Evolutionary conservation across 2,329 filamentous ascomycete genomes (phyloP).

Genomic region (Aspergillus pseudoviridinutans): DNA sequence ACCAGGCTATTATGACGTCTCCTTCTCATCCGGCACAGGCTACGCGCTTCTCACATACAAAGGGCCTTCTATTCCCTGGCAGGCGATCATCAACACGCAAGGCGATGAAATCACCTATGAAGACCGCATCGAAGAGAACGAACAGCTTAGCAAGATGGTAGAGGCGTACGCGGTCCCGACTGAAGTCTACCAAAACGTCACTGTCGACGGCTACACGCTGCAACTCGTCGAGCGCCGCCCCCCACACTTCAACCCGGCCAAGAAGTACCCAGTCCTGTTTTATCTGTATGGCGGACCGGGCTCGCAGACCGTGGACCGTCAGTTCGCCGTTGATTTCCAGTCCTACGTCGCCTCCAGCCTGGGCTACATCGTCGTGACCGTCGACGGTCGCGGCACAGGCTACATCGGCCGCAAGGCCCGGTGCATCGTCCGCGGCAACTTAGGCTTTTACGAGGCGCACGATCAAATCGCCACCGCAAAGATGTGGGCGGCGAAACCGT

Average conservation of each 20-base stretch:
- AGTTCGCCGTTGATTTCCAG: constrained; percentile 83
- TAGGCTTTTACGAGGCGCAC: constrained; percentile 78
- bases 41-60: constrained; percentile 81
- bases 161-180: constrained; percentile 77
- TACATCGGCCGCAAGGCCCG: constrained; percentile 81
- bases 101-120: constrained; percentile 62
- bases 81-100: constrained; percentile 82
- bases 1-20: constrained; percentile 75
- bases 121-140: constrained; percentile 74
- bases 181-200: constrained; percentile 76
- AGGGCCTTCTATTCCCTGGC: constrained; percentile 83
- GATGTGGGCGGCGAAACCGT: constrained; percentile 73
- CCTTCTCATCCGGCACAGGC: constrained; percentile 77
- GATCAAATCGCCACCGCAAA: constrained; percentile 91
- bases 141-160: constrained; percentile 63
- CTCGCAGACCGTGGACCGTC: constrained; percentile 82
- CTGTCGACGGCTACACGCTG: constrained; percentile 71
- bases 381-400: constrained; percentile 90
- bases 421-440: constrained; percentile 74
- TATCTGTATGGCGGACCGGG: constrained; percentile 90
- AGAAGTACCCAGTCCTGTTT: constrained; percentile 91
- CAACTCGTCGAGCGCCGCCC: constrained; percentile 80
- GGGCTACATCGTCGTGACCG: constrained; percentile 90
- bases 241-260: constrained; percentile 77
- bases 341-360: constrained; percentile 79